Conservation (phyloP, 2,329 filamentous ascomycete genomes). For the Arachnomyces sp. region DNA sequence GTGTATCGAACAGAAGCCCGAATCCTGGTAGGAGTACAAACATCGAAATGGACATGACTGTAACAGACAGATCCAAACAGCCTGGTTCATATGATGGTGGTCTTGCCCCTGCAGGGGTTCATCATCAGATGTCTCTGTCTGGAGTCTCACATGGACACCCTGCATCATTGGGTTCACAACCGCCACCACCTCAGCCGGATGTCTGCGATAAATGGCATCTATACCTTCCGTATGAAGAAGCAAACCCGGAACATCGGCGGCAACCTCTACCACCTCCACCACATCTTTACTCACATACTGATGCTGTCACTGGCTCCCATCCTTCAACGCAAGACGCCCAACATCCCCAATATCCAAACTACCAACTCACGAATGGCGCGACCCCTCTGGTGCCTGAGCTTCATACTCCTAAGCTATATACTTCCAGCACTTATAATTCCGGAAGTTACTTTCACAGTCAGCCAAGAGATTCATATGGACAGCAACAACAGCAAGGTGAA, state of each 20-base stretch:
- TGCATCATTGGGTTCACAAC: conserved; percentile 5
- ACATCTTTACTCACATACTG: conserved; percentile 23
- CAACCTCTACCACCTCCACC: too few species aligned
- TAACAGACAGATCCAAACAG: conserved; percentile 19
- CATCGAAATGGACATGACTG: conserved; percentile 19
- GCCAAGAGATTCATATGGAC: conserved; percentile 3
- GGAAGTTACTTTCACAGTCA: conserved; percentile 23
- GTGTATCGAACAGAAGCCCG: conserved; percentile 10
- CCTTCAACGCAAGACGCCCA: conserved; percentile 19
- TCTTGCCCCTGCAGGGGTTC: conserved; percentile 19
- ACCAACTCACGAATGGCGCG: conserved; percentile 27
- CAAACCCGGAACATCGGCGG: too few species aligned
- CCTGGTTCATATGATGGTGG: conserved; percentile 17
- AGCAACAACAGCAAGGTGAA: conserved; percentile 18
- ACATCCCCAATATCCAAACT: conserved; percentile 20
- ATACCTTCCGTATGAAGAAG: conserved; percentile 15
- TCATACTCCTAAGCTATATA: too few species aligned
- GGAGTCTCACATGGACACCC: conserved; percentile 23
- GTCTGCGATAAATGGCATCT: conserved; percentile 26
- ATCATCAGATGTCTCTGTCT: conserved; percentile 22
- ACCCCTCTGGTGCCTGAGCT: too few species aligned
- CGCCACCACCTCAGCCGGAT: conserved; percentile 10
- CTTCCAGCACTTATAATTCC: conserved; percentile 24
- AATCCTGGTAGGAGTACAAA: conserved; percentile 9
- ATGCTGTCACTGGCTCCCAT: conserved; percentile 22